phyloP scores from a whole-genome alignment of 208 protist genomes.

The Leptomonas pyrrhocoris region DNA sequence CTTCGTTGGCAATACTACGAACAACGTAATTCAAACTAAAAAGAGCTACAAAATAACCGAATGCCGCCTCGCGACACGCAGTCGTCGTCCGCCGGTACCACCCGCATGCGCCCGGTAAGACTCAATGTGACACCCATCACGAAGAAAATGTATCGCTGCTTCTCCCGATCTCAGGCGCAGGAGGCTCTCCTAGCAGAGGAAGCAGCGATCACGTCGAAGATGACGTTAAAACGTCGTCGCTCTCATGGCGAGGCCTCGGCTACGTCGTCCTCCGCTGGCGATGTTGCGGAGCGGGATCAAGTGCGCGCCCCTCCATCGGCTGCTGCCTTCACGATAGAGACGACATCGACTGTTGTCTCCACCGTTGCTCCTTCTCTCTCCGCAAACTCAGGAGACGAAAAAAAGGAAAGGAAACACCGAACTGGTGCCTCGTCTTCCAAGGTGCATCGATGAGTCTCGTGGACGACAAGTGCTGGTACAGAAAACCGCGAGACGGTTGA shows the following conservation, averaged over 20 bases:
- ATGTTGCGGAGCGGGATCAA: background rate
- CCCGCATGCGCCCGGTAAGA: constrained; percentile 19
- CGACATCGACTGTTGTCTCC: background rate
- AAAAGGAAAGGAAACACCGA: background rate
- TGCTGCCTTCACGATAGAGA: background rate
- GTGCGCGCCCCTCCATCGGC: background rate
- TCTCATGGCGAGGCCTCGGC: background rate
- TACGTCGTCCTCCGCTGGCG: too few species aligned
- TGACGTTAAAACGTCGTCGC: background rate
- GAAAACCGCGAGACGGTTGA: too few species aligned
- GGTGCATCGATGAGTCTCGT: background rate
- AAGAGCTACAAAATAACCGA: background rate
- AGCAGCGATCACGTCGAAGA: background rate
- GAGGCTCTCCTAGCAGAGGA: constrained; percentile 2
- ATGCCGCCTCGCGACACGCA: background rate
- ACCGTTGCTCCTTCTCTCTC: background rate
- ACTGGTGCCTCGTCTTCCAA: background rate
- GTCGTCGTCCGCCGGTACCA: background rate
- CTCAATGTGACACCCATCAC: constrained; percentile 1
- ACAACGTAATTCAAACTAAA: background rate
- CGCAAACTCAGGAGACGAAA: background rate
- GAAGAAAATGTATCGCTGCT: constrained; percentile 4
- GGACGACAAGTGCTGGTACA: too few species aligned
- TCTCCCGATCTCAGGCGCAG: constrained; percentile 12
- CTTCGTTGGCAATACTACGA: too few species aligned